A percentile compares a stretch with the other conserved stretches of the same genome.
These are phyloP conservation scores for Fusarium camptoceras DNA, from an alignment of 2,329 filamentous ascomycete species.

Conservation along the genomic window DNA sequence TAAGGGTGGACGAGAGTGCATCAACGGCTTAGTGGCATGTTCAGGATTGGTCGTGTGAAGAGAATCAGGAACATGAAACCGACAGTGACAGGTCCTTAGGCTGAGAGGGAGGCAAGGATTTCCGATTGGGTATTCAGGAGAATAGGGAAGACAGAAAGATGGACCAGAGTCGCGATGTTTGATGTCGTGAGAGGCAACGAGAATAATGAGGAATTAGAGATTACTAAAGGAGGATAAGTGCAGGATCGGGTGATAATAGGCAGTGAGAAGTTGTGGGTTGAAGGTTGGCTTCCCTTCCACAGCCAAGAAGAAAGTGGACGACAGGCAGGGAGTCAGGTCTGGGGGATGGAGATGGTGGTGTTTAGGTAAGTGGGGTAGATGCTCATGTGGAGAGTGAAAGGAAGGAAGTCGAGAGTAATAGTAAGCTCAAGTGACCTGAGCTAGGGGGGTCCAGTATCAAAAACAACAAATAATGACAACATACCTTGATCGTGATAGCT, in stretches of 20 bases:
- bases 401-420: constrained; percentile 21
- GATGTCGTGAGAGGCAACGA: not conserved
- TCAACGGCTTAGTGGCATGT: constrained; percentile 39
- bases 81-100: constrained; percentile 1
- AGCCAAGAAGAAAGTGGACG: constrained; percentile 23
- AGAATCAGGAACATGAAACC: constrained; percentile 39
- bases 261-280: not conserved
- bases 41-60: constrained; percentile 27
- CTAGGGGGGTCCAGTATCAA: not conserved
- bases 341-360: constrained; percentile 30
- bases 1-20: constrained; percentile 36
- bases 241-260: not conserved
- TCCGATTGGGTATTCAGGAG: constrained; percentile 1
- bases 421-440: constrained; percentile 31
- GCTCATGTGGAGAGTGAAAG: constrained; percentile 31
- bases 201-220: constrained; percentile 2
- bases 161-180: not conserved
- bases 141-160: not conserved
- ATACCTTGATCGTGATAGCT: not conserved
- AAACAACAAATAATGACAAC: not conserved
- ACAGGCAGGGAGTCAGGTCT: constrained; percentile 28
- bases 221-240: constrained; percentile 3
- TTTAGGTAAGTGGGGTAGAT: constrained; percentile 38
- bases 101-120: constrained; percentile 4
- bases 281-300: not conserved